Percentiles rank a stretch among this genome's conserved stretches.
Conservation (phyloP, 2,329 filamentous ascomycete genomes). For the Hypoxylon rubiginosum region DNA sequence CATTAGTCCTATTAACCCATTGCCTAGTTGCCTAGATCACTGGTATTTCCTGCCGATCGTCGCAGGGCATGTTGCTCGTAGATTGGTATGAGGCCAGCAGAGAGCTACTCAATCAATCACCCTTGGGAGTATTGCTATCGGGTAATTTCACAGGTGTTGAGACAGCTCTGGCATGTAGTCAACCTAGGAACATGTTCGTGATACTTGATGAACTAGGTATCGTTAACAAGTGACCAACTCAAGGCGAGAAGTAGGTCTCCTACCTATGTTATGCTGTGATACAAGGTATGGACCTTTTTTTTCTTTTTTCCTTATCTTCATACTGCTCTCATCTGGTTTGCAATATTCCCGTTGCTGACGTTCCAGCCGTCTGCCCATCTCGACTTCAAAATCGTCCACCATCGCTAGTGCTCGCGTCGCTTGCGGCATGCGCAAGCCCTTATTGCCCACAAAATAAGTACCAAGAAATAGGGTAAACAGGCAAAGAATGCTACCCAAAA, state of each 20-base stretch:
- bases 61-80: background rate
- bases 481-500: conserved; percentile 36
- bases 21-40: background rate
- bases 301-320: background rate
- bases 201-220: background rate
- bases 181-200: too few species aligned
- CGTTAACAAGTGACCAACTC: background rate
- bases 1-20: background rate
- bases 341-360: background rate
- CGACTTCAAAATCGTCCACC: background rate
- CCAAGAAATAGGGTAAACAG: background rate
- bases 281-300: background rate
- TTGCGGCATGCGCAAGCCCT: conserved; percentile 16
- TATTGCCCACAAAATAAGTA: conserved; percentile 27
- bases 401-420: background rate
- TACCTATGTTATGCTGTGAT: background rate
- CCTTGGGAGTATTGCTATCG: too few species aligned
- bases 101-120: background rate
- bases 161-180: background rate
- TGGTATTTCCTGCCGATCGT: conserved; percentile 4
- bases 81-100: conserved; percentile 16
- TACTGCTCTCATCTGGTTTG: background rate
- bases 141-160: background rate
- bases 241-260: background rate
- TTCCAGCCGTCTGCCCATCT: background rate